A percentile compares a stretch with the other conserved stretches of the same genome.
Evolutionary conservation across 2,329 filamentous ascomycete genomes (phyloP).

Genomic region (Juglanconis oblonga): DNA sequence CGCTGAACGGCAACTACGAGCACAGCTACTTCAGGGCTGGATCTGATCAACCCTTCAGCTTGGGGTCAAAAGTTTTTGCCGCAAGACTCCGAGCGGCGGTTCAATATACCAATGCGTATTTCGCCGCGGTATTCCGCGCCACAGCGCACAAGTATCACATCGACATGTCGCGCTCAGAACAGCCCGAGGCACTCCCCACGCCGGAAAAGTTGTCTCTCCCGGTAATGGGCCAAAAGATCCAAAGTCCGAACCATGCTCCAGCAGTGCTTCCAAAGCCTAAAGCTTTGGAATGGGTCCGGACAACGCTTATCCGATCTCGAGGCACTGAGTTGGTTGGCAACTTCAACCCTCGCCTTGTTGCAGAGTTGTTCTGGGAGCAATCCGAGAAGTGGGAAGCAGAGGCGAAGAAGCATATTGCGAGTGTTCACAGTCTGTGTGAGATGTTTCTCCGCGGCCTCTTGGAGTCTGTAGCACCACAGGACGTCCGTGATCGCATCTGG

Average conservation of each 20-base stretch:
- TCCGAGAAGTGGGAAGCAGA: neutral
- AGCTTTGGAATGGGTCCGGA: neutral
- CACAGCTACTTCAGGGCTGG: neutral
- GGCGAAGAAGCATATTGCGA: neutral
- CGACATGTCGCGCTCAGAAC: neutral
- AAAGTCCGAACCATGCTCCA: neutral
- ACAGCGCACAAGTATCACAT: neutral
- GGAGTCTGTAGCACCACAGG: too few relatives aligned
- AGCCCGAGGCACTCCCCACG: neutral
- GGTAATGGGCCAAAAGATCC: neutral
- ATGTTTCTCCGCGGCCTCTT: neutral
- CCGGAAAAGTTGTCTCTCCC: neutral
- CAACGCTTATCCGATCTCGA: neutral
- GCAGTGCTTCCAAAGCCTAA: neutral
- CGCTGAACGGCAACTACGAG: constrained; percentile 1
- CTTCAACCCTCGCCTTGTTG: neutral
- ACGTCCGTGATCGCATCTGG: neutral
- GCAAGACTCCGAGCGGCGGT: neutral
- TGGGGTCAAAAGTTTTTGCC: neutral
- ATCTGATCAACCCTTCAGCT: neutral
- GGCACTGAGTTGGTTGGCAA: constrained; percentile 2
- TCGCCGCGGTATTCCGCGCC: neutral
- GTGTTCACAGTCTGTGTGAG: neutral
- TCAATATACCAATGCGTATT: neutral
- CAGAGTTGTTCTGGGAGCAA: constrained; percentile 14